These are phyloP conservation scores for Trametes sp. DNA, from an alignment of 1,284 basidiomycete species.

Conservation along the genomic window DNA sequence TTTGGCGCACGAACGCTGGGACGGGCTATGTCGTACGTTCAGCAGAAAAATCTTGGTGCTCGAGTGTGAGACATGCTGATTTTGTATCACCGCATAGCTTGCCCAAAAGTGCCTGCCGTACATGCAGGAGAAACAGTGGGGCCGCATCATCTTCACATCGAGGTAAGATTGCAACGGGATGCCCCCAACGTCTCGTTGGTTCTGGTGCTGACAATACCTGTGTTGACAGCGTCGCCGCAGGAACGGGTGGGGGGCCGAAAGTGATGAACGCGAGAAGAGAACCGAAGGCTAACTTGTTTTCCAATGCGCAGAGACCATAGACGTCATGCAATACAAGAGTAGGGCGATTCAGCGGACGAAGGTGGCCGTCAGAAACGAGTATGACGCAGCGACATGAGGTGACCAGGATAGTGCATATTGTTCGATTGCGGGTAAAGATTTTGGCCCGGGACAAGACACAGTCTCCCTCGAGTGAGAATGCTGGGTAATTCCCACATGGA, in stretches of 20 bases:
- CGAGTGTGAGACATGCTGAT: not conserved
- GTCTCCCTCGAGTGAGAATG: too few relatives aligned
- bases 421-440: not conserved
- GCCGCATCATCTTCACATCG: constrained; percentile 58
- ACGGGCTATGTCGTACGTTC: constrained; percentile 51
- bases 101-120: constrained; percentile 58
- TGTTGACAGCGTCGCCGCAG: constrained; percentile 44
- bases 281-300: constrained; percentile 49
- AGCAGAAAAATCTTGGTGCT: not conserved
- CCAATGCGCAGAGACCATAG: not conserved
- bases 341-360: constrained; percentile 3
- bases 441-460: too few relatives aligned
- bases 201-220: not conserved
- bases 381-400: not conserved
- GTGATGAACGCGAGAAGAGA: not conserved
- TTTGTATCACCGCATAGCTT: constrained; percentile 42
- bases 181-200: not conserved
- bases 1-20: constrained; percentile 58
- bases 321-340: not conserved
- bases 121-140: constrained; percentile 58
- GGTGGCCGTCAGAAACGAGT: not conserved
- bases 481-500: too few relatives aligned
- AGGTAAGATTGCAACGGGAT: constrained; percentile 45
- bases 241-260: constrained; percentile 60
- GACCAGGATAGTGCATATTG: not conserved